phyloP scores from a whole-genome alignment of 768 basidiomycete species.

The Boletus pseudo-olivaceus region DNA sequence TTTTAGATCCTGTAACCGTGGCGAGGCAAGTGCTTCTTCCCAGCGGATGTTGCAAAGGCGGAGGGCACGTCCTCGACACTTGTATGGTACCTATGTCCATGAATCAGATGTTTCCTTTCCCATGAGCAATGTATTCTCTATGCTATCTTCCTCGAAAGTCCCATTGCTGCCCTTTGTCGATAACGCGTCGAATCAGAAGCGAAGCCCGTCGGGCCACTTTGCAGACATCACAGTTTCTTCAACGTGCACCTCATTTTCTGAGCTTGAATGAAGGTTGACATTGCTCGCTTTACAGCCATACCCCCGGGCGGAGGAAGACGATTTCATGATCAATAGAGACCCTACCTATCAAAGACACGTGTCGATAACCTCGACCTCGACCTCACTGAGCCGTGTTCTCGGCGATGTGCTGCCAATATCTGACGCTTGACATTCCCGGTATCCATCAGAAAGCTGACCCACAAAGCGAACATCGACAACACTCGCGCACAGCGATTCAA shows the following conservation, averaged over 20 bases:
- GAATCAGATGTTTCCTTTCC: not conserved
- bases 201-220: not conserved
- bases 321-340: not conserved
- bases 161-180: not conserved
- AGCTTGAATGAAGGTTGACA: not conserved
- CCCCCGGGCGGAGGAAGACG: not conserved
- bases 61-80: not conserved
- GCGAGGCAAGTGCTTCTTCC: not conserved
- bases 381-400: not conserved
- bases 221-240: not conserved
- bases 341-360: too few relatives aligned
- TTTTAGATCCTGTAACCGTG: too few relatives aligned
- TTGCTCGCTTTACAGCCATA: not conserved
- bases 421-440: not conserved
- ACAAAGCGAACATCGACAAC: not conserved
- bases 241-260: not conserved
- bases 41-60: not conserved
- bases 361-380: not conserved
- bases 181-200: not conserved
- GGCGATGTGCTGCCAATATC: constrained; percentile 2
- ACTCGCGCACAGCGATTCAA: not conserved
- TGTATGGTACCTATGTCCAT: not conserved
- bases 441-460: not conserved
- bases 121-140: not conserved
- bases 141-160: too few relatives aligned